Conservation (phyloP, 1,284 basidiomycete genomes). For the Lentinula novae-zelandiae region DNA sequence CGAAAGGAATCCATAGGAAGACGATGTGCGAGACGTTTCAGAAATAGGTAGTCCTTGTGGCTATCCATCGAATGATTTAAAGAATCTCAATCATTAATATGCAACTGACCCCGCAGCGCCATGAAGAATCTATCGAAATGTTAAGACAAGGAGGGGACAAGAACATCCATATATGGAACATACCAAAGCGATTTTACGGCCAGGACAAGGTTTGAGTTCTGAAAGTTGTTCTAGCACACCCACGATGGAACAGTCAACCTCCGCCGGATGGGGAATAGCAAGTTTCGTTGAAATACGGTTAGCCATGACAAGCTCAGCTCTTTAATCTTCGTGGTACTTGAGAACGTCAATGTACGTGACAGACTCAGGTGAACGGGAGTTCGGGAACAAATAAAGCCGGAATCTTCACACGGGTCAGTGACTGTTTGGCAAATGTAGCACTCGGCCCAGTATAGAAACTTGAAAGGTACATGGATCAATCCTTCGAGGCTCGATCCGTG, state of each 20-base stretch:
- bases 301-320: neutral
- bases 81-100: neutral
- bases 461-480: no score
- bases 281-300: constrained; percentile 5
- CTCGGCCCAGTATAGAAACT: no score
- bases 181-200: constrained; percentile 58
- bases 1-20: constrained; percentile 77
- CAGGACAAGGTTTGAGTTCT: constrained; percentile 28
- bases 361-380: neutral
- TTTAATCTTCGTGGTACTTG: no score
- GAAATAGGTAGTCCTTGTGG: constrained; percentile 82
- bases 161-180: constrained; percentile 22
- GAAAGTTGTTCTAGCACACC: constrained; percentile 64
- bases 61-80: constrained; percentile 31
- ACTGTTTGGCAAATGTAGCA: no score
- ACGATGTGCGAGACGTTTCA: constrained; percentile 64
- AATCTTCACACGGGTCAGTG: no score
- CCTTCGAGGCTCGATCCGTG: no score
- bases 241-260: constrained; percentile 43
- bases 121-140: constrained; percentile 59
- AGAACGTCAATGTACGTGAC: neutral
- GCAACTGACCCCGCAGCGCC: constrained; percentile 66
- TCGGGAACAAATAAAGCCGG: neutral
- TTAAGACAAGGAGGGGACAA: neutral
- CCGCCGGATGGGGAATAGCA: constrained; percentile 51